Base-by-base conservation (phyloP, 495 filamentous ascomycete genomes). In the Penicillium herquei region DNA sequence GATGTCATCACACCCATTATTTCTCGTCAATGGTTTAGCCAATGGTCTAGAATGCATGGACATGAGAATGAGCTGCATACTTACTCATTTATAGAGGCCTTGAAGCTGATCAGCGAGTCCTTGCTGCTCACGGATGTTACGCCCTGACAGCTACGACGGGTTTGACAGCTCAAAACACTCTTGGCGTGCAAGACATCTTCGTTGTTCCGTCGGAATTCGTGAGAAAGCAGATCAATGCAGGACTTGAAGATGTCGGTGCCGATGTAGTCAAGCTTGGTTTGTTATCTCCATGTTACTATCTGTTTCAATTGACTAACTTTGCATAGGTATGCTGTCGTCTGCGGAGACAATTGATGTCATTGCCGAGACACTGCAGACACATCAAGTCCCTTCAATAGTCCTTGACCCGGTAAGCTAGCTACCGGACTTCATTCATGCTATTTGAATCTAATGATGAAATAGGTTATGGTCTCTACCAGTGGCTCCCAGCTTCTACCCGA, bases 111-210 rank as follows among this genome's bases (percentile, higher is more conserved):
- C 92, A 97, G 70, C 93, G 94, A 66, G 92, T 96, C 49, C 87
- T 97, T 35, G 88, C 92, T 26, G 89, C 89, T 14, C 90, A 97
- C 81, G 86, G 85, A 43, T 91, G 88, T 75, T 97, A 97, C 77
- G 92, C 91, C 53, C 94, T 96, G 82, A 96, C 93, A 40, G 88
- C 91, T n/a, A 96, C 92, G 34, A 96, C 94, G 3, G 93, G 92
- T 16, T 73, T 98, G 61, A 98, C 94, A 13, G 92, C 91, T 17
- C 94, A 98, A 69, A 96, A 96, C 72, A 98, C 94, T 3, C 75
- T 81, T 30, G 91, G 91, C 0, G 91, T 98, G 16, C 75, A 82
- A 48, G 90, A 79, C 55, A 93, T 97, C 54, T 90, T 96, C 64
- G 72, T 87, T 52, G 80, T 88, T 7, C 94, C 94, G 1, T 72